Evolutionary conservation across 2,329 filamentous ascomycete species (phyloP).

Genomic region (Cytospora schulzeri): DNA sequence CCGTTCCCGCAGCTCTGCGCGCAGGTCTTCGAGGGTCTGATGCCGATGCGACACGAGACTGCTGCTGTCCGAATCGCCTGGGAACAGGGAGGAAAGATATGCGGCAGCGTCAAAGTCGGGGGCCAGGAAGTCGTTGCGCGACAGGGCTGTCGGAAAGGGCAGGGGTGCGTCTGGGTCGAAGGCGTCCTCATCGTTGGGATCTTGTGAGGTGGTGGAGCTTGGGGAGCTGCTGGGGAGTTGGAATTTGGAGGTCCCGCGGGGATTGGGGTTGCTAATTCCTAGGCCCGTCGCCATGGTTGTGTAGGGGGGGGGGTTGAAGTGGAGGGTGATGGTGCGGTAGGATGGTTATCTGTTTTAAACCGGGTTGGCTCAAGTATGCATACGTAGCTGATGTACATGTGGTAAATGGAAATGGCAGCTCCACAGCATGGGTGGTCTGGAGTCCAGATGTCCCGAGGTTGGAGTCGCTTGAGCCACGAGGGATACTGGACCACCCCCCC

Average conservation of each 20-base stretch:
- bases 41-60: slow-evolving; percentile 77
- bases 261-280: slow-evolving; percentile 9
- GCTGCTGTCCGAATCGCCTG: slow-evolving; percentile 33
- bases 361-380: background rate
- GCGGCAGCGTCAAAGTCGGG: slow-evolving; percentile 75
- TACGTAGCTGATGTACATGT: too few species aligned
- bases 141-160: slow-evolving; percentile 84
- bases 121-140: slow-evolving; percentile 79
- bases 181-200: slow-evolving; percentile 42
- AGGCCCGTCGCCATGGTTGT: slow-evolving; percentile 23
- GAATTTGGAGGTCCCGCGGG: slow-evolving; percentile 22
- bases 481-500: background rate
- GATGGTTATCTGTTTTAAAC: background rate
- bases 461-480: background rate
- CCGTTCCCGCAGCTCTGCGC: slow-evolving; percentile 79
- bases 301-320: background rate
- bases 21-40: slow-evolving; percentile 93
- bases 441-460: background rate
- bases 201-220: slow-evolving; percentile 39
- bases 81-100: slow-evolving; percentile 65
- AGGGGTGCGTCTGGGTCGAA: slow-evolving; percentile 62
- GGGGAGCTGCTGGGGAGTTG: slow-evolving; percentile 34
- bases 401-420: background rate
- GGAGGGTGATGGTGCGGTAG: background rate
- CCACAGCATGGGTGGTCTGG: background rate